Conservation (phyloP, 2,329 filamentous ascomycete species). For the Thelonectria discophora region DNA sequence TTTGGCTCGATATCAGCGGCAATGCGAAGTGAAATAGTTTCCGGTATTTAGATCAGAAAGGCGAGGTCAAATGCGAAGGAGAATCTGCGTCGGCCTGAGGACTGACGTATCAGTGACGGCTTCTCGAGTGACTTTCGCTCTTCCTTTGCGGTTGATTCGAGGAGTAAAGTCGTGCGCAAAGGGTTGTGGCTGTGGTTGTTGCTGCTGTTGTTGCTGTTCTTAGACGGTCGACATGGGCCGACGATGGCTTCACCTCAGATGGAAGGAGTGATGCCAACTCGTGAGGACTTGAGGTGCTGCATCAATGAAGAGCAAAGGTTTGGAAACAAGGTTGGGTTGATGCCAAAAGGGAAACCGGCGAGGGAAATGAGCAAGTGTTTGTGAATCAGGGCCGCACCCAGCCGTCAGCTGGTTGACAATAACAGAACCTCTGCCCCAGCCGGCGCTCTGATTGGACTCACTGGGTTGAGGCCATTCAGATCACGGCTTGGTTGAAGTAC, state of each 20-base stretch:
- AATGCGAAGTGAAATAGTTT: neutral
- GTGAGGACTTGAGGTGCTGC: neutral
- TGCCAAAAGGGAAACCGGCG: neutral
- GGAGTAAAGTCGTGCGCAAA: neutral
- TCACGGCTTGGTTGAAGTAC: neutral
- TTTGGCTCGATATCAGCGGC: neutral
- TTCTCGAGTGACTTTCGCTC: too few relatives aligned
- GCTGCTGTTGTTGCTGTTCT: neutral
- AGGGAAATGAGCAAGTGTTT: neutral
- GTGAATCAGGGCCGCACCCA: neutral
- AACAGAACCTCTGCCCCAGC: neutral
- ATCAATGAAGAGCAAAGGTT: neutral
- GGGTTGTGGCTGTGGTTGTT: neutral
- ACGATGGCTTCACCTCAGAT: neutral
- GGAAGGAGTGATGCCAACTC: slow-evolving; percentile 1
- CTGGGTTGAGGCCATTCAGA: neutral
- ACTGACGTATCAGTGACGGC: too few relatives aligned
- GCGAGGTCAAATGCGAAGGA: neutral
- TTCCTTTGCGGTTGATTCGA: neutral
- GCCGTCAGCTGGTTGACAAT: neutral
- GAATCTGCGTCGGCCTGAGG: neutral
- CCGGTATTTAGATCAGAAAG: neutral
- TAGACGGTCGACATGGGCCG: neutral
- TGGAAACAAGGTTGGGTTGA: neutral
- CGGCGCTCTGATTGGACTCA: neutral